Conservation (phyloP, 768 basidiomycete species). For the Rhodotorula kratochvilovae region DNA sequence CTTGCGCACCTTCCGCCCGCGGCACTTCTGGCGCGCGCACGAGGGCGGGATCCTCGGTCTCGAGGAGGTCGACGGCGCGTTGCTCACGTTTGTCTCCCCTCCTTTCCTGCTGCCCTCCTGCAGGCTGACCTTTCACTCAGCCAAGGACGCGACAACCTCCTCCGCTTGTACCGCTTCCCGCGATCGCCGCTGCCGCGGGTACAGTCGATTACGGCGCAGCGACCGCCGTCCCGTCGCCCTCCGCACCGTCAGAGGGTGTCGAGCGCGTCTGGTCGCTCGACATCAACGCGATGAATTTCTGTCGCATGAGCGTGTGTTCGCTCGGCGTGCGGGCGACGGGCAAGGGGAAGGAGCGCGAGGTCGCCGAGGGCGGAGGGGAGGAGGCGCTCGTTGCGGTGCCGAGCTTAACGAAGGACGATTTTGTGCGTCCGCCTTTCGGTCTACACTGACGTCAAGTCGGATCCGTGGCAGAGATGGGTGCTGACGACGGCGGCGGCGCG, state of each 20-base stretch:
- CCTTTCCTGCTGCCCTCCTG: not conserved
- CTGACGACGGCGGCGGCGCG: not conserved
- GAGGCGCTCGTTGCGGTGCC: slow-evolving; percentile 70
- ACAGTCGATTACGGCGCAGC: slow-evolving; percentile 42
- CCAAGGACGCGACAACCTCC: slow-evolving; percentile 78
- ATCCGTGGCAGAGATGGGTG: not conserved
- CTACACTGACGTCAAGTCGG: not conserved
- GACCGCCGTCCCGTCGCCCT: slow-evolving; percentile 46
- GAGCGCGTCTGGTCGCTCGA: slow-evolving; percentile 65
- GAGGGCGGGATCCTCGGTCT: slow-evolving; percentile 69
- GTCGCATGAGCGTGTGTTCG: slow-evolving; percentile 70
- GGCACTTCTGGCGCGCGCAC: slow-evolving; percentile 74
- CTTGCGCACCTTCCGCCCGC: slow-evolving; percentile 67
- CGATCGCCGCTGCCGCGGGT: not conserved
- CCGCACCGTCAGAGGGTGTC: slow-evolving; percentile 54
- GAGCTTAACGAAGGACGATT: slow-evolving; percentile 79
- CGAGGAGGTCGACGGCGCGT: slow-evolving; percentile 62
- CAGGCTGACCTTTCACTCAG: slow-evolving; percentile 48
- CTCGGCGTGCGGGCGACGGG: not conserved
- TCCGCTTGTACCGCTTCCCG: slow-evolving; percentile 66
- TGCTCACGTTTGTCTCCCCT: slow-evolving; percentile 68
- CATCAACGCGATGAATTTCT: slow-evolving; percentile 90
- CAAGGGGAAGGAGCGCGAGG: slow-evolving; percentile 12
- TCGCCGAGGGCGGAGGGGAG: not conserved
- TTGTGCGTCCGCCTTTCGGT: slow-evolving; percentile 52